These are phyloP conservation scores for Naganishia antarctica DNA, from an alignment of 768 basidiomycete species.

Conservation along the genomic window DNA sequence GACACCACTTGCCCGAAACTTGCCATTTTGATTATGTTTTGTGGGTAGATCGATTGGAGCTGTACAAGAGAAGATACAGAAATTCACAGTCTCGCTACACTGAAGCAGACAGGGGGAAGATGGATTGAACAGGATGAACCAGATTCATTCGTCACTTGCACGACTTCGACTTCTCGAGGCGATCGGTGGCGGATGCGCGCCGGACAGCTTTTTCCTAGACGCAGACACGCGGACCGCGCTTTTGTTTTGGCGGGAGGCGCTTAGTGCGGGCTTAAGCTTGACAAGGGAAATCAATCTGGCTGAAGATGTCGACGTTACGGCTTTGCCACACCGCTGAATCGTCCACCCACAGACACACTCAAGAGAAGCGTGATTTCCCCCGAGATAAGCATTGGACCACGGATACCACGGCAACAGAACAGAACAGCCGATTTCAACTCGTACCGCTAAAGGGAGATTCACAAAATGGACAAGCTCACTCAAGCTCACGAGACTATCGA, in stretches of 20 bases:
- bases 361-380: not conserved
- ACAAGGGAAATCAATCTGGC: not conserved
- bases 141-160: constrained; percentile 4
- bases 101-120: not conserved
- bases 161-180: not conserved
- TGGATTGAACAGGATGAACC: not conserved
- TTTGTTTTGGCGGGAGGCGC: not conserved
- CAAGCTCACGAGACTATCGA: constrained; percentile 15
- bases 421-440: not conserved
- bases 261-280: not conserved
- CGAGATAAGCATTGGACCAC: not conserved
- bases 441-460: constrained; percentile 1
- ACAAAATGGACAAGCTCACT: constrained; percentile 24
- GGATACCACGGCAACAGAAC: not conserved
- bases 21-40: not conserved
- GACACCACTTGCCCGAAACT: not conserved
- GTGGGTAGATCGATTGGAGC: not conserved
- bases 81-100: too few species aligned
- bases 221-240: not conserved
- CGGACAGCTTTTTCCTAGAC: constrained; percentile 7
- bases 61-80: not conserved
- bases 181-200: constrained; percentile 20
- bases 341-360: too few species aligned
- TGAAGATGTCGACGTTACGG: not conserved
- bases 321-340: not conserved